Base-by-base conservation (phyloP, 306 rosid species). In the Dryas alaskensis region DNA sequence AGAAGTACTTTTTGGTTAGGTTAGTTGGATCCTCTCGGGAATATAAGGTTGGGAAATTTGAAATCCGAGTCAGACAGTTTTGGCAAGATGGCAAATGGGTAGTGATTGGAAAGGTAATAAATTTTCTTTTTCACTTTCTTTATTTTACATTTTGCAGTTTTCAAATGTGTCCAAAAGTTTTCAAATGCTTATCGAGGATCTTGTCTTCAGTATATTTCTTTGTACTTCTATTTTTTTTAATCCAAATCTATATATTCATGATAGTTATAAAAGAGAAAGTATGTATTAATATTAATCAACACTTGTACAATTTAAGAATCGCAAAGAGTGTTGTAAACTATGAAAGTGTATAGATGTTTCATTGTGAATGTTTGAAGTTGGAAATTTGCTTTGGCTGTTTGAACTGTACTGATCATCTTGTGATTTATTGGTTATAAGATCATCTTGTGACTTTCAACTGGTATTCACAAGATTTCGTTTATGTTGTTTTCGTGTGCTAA, bases 51-150 rank as follows among this genome's bases (percentile, higher is more conserved):
- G 76, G 83, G 79, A 90, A 85, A 77, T 81, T 76, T 51, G 89
- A 92, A 76, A 85, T 95, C 66, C 83, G 98, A 49, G 84, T 81
- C 72, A 84, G 99, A 80, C 92, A 83, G 79, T 92, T 88, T 72
- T 94, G 96, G 96, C 90, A 78, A 67, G 89, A 86, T 84, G 93
- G 74, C 79, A 80, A 83, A 76, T 90, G 96, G 99, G 83, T 86
- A 74, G 81, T 90, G 80, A 75, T 90, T 19, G 93, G 94, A 83
- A 86, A 92, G 97, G 99, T 88, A 86, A 68, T 27, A 7, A 67
- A 44, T 50, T 50, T 50, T 46, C 27, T n/a, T 69, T 47, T 43
- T 12, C 22, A 44, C 68, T 58, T 55, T 82, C 50, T 60, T 79
- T 25, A 57, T 63, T 61, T 73, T 57, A 67, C 48, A 65, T 42